phyloP scores from a whole-genome alignment of 768 basidiomycete species.

The Royoungia palumana region DNA sequence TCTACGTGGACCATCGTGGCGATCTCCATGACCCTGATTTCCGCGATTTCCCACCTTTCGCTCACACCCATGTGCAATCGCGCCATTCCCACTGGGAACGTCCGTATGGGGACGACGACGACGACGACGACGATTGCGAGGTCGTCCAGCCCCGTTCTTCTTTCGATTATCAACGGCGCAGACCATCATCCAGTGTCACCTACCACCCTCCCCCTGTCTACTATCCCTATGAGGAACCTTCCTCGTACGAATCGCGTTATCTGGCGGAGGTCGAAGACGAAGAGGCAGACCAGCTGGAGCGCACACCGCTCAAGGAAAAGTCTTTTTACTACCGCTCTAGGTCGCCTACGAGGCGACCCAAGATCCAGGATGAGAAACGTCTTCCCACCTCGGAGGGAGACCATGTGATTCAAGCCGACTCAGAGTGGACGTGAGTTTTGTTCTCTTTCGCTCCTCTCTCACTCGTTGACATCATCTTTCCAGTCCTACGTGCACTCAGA shows the following conservation, averaged over 20 bases:
- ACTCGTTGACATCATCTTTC: neutral
- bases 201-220: conserved; percentile 23
- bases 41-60: conserved; percentile 53
- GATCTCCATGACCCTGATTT: conserved; percentile 68
- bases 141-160: conserved; percentile 13
- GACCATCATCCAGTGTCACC: conserved; percentile 22
- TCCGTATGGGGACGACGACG: conserved; percentile 25
- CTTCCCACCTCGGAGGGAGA: neutral
- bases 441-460: neutral
- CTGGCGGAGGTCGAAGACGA: conserved; percentile 27
- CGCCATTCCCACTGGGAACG: conserved; percentile 37
- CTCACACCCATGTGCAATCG: conserved; percentile 14
- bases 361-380: conserved; percentile 21
- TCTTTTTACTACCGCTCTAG: conserved; percentile 11
- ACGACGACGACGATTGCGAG: conserved; percentile 30
- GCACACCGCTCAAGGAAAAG: conserved; percentile 29
- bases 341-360: conserved; percentile 18
- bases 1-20: conserved; percentile 59
- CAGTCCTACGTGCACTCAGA: conserved; percentile 58
- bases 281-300: conserved; percentile 17
- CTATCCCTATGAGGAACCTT: conserved; percentile 29
- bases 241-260: conserved; percentile 29
- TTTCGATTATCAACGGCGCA: conserved; percentile 20
- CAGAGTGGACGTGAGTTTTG: conserved; percentile 33
- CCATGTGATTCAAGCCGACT: conserved; percentile 18